Base-by-base conservation (phyloP, 768 basidiomycete species). In the Termitomyces sp. region DNA sequence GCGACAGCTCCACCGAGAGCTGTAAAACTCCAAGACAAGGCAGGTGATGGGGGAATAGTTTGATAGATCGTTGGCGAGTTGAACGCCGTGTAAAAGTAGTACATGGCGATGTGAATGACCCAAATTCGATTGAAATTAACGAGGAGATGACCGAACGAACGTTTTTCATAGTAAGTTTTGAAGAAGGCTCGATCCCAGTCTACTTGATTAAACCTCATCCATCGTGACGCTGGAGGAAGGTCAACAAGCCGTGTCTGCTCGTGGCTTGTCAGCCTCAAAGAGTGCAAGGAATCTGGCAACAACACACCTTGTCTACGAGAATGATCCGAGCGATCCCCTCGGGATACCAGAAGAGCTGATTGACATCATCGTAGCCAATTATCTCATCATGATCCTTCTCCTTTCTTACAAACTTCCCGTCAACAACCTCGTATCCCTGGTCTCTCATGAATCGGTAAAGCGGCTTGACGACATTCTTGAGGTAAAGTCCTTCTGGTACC, bases 111-210 rank as follows among this genome's bases (percentile, higher is more conserved):
- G 74, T 98, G 97, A 60, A 96, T 89, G 71, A 98, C 94, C 95
- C 97, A 99, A 64, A 99, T 92, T 47, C 96, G 91, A 76, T 98
- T 98, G 78, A 99, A 99, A 79, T 99, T 98, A 81, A 99, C 95
- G 57, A 98, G 82, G 1, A 98, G 80, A 71, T 99, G 97, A 41
- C 94, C 90, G 71, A 96, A 93, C 0, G 95, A 95, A 31, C 97
- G 93, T 67, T 94, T 94, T 72, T 99, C 97, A 61, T 88, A 94
- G 73, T 98, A 99, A 0, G 96, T 98, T 78, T 99, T 98, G 90
- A 94, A 97, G 73, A 98, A 98, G 3, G 87, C 95, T 28, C 87
- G 80, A 66, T 89, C 88, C 97, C 97, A 99, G 60, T 98, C 96
- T 63, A 99, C 86, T 50, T 91, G 85, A 70, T 96, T 94, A 61